phyloP scores from a whole-genome alignment of 1,284 basidiomycete species.

The Ceratobasidium papillatum region DNA sequence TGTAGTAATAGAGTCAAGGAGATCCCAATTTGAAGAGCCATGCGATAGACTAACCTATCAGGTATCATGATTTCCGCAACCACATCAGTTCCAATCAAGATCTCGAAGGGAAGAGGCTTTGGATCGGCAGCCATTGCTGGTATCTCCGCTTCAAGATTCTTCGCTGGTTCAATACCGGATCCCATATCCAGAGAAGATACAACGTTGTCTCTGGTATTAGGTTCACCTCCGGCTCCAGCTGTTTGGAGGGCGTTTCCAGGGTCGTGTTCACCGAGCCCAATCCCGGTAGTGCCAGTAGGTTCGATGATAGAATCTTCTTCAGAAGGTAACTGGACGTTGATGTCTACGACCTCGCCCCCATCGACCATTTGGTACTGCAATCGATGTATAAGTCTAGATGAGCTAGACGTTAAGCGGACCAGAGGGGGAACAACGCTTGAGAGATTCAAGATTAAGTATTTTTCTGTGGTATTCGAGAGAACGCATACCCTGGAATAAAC shows the following conservation, averaged over 20 bases:
- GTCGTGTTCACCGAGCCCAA: background rate
- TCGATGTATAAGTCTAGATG: background rate
- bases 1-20: background rate
- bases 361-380: slow-evolving; percentile 29
- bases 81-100: slow-evolving; percentile 4
- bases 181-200: background rate
- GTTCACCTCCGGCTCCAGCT: background rate
- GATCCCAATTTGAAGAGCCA: background rate
- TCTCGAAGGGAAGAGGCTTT: slow-evolving; percentile 9
- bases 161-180: background rate
- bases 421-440: slow-evolving; percentile 12
- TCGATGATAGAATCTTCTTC: background rate
- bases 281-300: background rate
- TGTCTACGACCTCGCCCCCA: slow-evolving; percentile 5
- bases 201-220: no score
- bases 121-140: background rate
- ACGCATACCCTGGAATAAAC: slow-evolving; percentile 21
- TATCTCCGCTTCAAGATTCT: background rate
- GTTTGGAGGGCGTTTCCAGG: background rate
- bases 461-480: background rate
- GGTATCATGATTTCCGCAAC: slow-evolving; percentile 22
- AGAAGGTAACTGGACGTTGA: slow-evolving; percentile 20
- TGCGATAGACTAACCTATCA: slow-evolving; percentile 18
- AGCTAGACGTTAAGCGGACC: background rate
- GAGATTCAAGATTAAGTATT: background rate